A percentile compares a stretch with the other conserved stretches of the same genome.
phyloP scores from a whole-genome alignment of 371 early-diverging fungal genomes.

The Enterocytospora artemiae region DNA sequence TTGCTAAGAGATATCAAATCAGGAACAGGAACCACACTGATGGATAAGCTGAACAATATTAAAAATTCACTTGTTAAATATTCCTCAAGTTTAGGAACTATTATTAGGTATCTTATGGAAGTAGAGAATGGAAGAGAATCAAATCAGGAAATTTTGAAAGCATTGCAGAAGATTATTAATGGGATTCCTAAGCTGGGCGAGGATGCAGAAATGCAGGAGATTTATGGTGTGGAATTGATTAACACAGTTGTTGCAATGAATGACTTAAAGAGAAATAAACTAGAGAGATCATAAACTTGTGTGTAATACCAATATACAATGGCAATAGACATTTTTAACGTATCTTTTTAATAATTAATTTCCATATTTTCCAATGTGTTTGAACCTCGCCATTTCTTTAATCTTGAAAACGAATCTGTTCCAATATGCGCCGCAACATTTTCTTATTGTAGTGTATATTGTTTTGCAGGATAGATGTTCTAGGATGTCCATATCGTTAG shows the following conservation, averaged over 20 bases:
- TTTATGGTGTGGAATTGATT: conserved; percentile 34
- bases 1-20: conserved; percentile 77
- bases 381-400: too few species aligned
- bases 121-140: conserved; percentile 25
- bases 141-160: conserved; percentile 37
- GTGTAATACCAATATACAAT: too few species aligned
- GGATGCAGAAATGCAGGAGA: conserved; percentile 15
- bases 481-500: too few species aligned
- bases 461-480: too few species aligned
- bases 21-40: conserved; percentile 38
- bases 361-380: too few species aligned
- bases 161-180: conserved; percentile 51
- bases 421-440: too few species aligned
- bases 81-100: conserved; percentile 22
- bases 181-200: conserved; percentile 33
- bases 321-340: too few species aligned
- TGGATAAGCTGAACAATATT: conserved; percentile 38
- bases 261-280: conserved; percentile 17
- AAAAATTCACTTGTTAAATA: conserved; percentile 43
- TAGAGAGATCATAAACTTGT: not conserved
- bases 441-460: too few species aligned
- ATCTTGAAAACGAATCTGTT: too few species aligned
- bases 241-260: conserved; percentile 33
- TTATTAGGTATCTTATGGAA: conserved; percentile 46
- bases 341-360: too few species aligned